phyloP scores from a whole-genome alignment of 106 monocot genomes.

The Acorus calamus region DNA sequence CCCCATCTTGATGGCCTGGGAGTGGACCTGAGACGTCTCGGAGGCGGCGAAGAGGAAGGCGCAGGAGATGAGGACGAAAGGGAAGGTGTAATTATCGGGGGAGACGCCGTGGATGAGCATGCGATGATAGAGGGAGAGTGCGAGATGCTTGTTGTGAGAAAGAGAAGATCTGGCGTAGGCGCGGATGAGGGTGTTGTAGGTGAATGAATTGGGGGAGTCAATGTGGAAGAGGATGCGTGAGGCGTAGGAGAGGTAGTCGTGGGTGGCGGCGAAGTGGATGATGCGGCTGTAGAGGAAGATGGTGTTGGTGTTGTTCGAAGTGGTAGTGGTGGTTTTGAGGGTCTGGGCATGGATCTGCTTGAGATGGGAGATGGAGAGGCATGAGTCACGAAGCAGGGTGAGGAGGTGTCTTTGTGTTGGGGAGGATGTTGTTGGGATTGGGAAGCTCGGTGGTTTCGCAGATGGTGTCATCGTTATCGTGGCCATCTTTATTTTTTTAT shows the following conservation, averaged over 20 bases:
- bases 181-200: conserved; percentile 28
- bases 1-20: conserved; percentile 49
- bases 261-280: conserved; percentile 9
- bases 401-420: not conserved
- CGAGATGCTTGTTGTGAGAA: conserved; percentile 3
- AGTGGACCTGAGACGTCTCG: conserved; percentile 45
- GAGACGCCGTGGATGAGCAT: conserved; percentile 14
- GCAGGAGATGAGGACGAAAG: conserved; percentile 34
- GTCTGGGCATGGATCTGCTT: conserved; percentile 24
- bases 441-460: too few species aligned
- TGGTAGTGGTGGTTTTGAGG: conserved; percentile 1
- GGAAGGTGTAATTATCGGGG: conserved; percentile 40
- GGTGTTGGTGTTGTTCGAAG: conserved; percentile 1
- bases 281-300: conserved; percentile 22
- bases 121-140: conserved; percentile 26
- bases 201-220: too few species aligned
- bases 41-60: conserved; percentile 31
- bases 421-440: too few species aligned
- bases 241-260: conserved; percentile 8
- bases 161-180: conserved; percentile 9
- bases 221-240: conserved; percentile 1
- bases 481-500: too few species aligned
- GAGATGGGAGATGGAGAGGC: conserved; percentile 15
- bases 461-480: too few species aligned
- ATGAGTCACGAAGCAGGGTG: conserved; percentile 3